phyloP scores from a whole-genome alignment of 176 grass and related monocot genomes.

The Bolboschoenus planiculmis region DNA sequence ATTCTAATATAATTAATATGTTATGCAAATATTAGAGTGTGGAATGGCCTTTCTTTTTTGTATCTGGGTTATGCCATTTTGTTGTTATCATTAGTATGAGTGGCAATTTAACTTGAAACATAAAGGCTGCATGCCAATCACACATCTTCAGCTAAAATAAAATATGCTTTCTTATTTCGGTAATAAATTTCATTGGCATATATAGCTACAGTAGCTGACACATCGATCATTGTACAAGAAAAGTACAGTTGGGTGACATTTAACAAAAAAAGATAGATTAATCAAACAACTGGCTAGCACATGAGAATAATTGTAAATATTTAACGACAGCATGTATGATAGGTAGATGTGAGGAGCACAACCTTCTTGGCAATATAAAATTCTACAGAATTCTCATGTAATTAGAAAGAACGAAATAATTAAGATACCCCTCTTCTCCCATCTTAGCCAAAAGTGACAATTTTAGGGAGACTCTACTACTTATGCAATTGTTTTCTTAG shows the following conservation, averaged over 20 bases:
- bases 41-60: too few relatives aligned
- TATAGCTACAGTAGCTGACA: not conserved
- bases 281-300: constrained; percentile 7
- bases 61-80: too few relatives aligned
- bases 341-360: constrained; percentile 22
- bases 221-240: not conserved
- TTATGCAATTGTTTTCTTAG: not conserved
- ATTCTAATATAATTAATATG: too few relatives aligned
- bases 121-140: too few relatives aligned
- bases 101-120: too few relatives aligned
- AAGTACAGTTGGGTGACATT: not conserved
- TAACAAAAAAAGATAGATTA: not conserved
- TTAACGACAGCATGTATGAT: not conserved
- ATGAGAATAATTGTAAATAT: constrained; percentile 15
- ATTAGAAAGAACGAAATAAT: not conserved
- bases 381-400: not conserved
- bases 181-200: too few relatives aligned
- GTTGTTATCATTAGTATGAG: too few relatives aligned
- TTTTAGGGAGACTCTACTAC: not conserved
- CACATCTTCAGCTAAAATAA: too few relatives aligned
- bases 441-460: not conserved
- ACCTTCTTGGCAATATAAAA: constrained; percentile 3
- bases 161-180: too few relatives aligned
- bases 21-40: too few relatives aligned
- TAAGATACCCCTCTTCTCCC: not conserved